Base-by-base conservation (phyloP, 2,329 filamentous ascomycete genomes). In the Pyrenophora tritici-repentis region DNA sequence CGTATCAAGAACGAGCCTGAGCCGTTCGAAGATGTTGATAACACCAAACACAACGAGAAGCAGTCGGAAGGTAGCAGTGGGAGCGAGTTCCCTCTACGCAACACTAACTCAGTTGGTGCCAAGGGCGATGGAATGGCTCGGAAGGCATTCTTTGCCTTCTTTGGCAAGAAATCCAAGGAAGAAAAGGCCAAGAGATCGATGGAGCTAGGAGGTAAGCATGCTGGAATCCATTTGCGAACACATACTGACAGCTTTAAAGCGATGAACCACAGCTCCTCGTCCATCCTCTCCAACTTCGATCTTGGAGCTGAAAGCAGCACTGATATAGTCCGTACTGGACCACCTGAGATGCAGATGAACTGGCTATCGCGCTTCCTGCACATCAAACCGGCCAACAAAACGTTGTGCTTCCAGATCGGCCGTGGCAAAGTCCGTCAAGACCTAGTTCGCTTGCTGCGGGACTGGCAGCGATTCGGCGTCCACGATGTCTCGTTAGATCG, bases 331-430 rank as follows among this genome's bases (percentile, higher is more conserved):
- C 67, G 58, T n/a, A 26, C 56, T 39, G 55, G 62, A 43, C 51
- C 72, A 49, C 53, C 69, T 47, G 61, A 76, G 58, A 58, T 68
- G 86, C 91, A 74, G 42, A 65, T 61, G 66, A 96, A 88, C 62
- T 97, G 93, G 92, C 83, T 97, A 45, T 88, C 90, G 24, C 88
- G 90, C 13, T 84, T 97, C 38, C 90, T 97, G 77, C 86, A 91
- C 47, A 87, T 97, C 68, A 96, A 94, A 71, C 93, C 93, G 1
- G 89, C 87, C 0, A 87, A 80, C 13, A 84, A 85, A 57, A 82
- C 89, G 22, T 74, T 97, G 13, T 94, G 91, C 70, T 86, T 97
- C 70, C 81, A 81, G 3, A 81, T 91, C 18, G 84, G 87, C 4
- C 87, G 88, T 62, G 81, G 81, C n/a, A 83, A 86, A 53, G 88